Base-by-base conservation (phyloP, 768 basidiomycete genomes). In the Trametes villosa region DNA sequence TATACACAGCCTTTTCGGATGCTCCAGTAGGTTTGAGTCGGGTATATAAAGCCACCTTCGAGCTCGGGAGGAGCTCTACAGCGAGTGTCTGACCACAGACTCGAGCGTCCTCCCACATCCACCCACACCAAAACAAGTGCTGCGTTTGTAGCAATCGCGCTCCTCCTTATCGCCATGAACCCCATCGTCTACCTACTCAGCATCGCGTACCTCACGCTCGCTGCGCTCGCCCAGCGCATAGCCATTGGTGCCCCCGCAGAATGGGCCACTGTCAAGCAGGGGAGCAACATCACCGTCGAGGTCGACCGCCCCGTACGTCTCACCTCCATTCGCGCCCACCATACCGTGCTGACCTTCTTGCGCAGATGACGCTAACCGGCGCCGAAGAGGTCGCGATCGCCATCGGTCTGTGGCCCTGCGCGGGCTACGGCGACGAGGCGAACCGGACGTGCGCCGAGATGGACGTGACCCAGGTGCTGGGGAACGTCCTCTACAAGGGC, bases 351-450 rank as follows among this genome's bases (percentile, higher is more conserved):
- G 29, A 45, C 40, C 17, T 18, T 13, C 18, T 44, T 12, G 12
- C 22, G 15, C 53, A 75, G 68, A 70, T 69, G 66, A 69, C 70
- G 5, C 68, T 75, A 8, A 69, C 71, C 9, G 63, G 68, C 56
- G 74, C 74, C 12, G 52, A 62, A 15, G 76, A 78, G 48, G 72
- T 76, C 33, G 74, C 69, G 3, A 54, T 77, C 41, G 74, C 72
- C 45, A 75, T 78, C 50, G 71, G 69, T 1, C 44, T 75, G 42
- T 45, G 57, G 34, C 57, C 68, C 9, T 77, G 76, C 65, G 48
- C 63, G 2, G 53, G 49, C 1, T 20, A 40, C 33, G 58, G 58
- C 36, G 26, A 31, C 7, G 49, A 57, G n/a, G 24, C 46, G 11
- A 55, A 53, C 41, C 62, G 36, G 26, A 24, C 52, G 41, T 72